A percentile compares a stretch with the other conserved stretches of the same genome.
phyloP scores from a whole-genome alignment of 805 yeast genomes.

The Nakazawaea wyomingensis region DNA sequence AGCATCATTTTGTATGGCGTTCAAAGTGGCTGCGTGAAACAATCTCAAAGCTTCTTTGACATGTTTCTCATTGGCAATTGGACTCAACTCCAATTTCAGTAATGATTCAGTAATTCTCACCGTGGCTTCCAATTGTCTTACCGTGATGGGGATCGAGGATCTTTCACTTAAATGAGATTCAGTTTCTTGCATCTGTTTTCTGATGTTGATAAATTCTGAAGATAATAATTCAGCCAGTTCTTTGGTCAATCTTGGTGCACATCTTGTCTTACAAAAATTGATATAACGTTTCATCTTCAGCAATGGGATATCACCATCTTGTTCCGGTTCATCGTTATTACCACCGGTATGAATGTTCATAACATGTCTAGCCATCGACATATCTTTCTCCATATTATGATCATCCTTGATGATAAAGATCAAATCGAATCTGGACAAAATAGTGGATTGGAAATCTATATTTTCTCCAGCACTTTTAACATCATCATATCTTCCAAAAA shows the following conservation, averaged over 20 bases:
- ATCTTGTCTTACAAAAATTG: conserved; percentile 80
- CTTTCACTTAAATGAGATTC: conserved; percentile 82
- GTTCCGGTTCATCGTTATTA: conserved; percentile 36
- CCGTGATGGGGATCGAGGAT: conserved; percentile 94
- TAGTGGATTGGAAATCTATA: conserved; percentile 95
- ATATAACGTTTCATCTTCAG: conserved; percentile 89
- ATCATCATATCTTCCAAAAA: conserved; percentile 94
- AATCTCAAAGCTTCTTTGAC: conserved; percentile 94
- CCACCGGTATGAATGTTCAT: conserved; percentile 91
- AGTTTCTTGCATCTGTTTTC: conserved; percentile 74
- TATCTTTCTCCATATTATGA: conserved; percentile 81
- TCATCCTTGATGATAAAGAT: conserved; percentile 95
- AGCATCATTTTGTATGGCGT: conserved; percentile 57
- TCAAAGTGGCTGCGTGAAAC: conserved; percentile 96
- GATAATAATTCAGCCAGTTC: conserved; percentile 88
- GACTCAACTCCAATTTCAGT: conserved; percentile 79
- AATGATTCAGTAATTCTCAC: conserved; percentile 91
- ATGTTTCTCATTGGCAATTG: conserved; percentile 82
- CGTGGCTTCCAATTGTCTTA: conserved; percentile 96
- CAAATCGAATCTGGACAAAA: conserved; percentile 97
- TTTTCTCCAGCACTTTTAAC: conserved; percentile 96
- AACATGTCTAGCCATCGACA: conserved; percentile 89
- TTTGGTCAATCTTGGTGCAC: conserved; percentile 88
- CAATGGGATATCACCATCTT: conserved; percentile 82
- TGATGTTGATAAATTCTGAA: conserved; percentile 86